Evolutionary conservation across 2,329 filamentous ascomycete species (phyloP).

Genomic region (Colletotrichum sp.): DNA sequence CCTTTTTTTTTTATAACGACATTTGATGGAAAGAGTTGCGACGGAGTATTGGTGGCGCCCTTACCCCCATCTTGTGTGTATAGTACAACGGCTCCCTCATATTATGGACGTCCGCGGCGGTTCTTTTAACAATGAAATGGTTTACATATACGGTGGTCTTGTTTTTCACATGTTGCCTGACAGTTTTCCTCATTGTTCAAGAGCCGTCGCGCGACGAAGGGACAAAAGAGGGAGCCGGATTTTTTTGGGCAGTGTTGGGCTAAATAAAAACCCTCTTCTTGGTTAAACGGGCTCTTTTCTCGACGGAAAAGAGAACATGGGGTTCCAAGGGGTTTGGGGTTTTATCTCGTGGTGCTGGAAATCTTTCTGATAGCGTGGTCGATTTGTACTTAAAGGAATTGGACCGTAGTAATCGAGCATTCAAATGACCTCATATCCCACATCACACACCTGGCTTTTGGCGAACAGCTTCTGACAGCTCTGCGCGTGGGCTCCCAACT

Average conservation of each 20-base stretch:
- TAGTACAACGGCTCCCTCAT: slow-evolving; percentile 16
- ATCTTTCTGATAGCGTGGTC: slow-evolving; percentile 5
- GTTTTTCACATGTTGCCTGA: neutral
- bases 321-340: neutral
- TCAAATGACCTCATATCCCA: neutral
- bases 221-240: neutral
- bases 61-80: slow-evolving; percentile 16
- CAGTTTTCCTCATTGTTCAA: neutral
- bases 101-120: neutral
- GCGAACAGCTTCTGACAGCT: neutral
- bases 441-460: neutral
- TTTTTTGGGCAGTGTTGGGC: neutral
- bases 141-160: neutral
- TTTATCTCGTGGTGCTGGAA: neutral
- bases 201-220: neutral
- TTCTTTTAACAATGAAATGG: neutral
- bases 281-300: neutral
- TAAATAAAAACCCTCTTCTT: neutral
- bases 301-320: neutral
- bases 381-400: neutral
- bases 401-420: slow-evolving; percentile 14
- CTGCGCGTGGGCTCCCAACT: neutral
- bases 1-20: slow-evolving; percentile 3
- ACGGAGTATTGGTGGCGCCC: slow-evolving; percentile 9
- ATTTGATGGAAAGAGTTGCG: slow-evolving; percentile 14